These are phyloP conservation scores for Kwoniella dejecticola DNA, from an alignment of 768 basidiomycete species.

Conservation along the genomic window DNA sequence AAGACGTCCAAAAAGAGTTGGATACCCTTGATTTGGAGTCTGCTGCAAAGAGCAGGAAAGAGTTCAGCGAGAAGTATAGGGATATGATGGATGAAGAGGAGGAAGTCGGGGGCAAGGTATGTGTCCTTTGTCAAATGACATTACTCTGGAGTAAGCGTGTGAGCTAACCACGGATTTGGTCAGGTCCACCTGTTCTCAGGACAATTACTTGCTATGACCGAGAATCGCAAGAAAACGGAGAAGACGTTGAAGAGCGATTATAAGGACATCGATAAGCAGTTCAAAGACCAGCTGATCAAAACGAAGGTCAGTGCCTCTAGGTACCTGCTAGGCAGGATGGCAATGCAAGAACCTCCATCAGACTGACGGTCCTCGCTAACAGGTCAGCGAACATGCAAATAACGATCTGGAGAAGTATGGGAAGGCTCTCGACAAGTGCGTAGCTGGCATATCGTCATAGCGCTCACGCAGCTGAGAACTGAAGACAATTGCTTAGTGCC, in stretches of 20 bases:
- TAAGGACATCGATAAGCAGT: slow-evolving; percentile 80
- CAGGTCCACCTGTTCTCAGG: slow-evolving; percentile 77
- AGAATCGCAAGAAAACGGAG: slow-evolving; percentile 68
- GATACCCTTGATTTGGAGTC: slow-evolving; percentile 78
- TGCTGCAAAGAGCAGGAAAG: slow-evolving; percentile 77
- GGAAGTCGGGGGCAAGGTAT: slow-evolving; percentile 27
- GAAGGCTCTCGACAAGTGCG: slow-evolving; percentile 94
- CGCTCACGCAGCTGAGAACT: slow-evolving; percentile 5
- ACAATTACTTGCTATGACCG: slow-evolving; percentile 72
- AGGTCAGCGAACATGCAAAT: slow-evolving; percentile 99
- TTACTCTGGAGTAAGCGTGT: no score
- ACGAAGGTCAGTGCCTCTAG: slow-evolving; percentile 70
- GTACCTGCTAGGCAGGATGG: background rate
- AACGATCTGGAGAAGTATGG: slow-evolving; percentile 96
- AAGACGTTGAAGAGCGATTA: slow-evolving; percentile 73
- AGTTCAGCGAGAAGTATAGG: slow-evolving; percentile 78
- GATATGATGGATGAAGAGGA: slow-evolving; percentile 57
- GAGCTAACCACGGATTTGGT: no score
- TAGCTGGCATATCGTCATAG: slow-evolving; percentile 7
- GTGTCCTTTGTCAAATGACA: background rate
- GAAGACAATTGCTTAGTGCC: slow-evolving; percentile 68
- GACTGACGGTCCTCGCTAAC: background rate
- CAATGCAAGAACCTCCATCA: background rate
- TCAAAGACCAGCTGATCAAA: slow-evolving; percentile 86
- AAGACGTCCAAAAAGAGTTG: slow-evolving; percentile 69